Conservation (phyloP, 176 grass and related monocot genomes). For the Chloris gayana region DNA sequence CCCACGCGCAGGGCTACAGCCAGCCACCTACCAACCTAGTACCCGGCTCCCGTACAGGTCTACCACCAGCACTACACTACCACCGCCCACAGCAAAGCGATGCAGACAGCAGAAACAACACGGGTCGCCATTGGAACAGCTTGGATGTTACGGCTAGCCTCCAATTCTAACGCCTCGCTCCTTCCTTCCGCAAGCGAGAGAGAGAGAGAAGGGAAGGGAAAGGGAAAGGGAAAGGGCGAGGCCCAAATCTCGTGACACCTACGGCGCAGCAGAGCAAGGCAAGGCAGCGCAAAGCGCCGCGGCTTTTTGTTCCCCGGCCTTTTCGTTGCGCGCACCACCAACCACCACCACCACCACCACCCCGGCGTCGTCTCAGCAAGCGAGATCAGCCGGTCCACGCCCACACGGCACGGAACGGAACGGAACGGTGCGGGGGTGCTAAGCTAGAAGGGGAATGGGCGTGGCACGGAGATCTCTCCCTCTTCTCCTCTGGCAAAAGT, state of each 20-base stretch:
- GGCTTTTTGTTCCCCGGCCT: neutral
- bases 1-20: neutral
- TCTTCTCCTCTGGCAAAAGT: conserved; percentile 31
- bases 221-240: conserved; percentile 3
- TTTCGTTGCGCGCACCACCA: conserved; percentile 29
- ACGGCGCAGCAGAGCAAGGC: conserved; percentile 11
- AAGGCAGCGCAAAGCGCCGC: conserved; percentile 28
- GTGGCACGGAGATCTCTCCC: conserved; percentile 10
- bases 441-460: neutral
- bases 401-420: conserved; percentile 13
- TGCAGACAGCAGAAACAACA: conserved; percentile 3
- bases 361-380: neutral
- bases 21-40: conserved; percentile 29
- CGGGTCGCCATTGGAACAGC: conserved; percentile 44
- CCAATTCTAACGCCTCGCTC: neutral
- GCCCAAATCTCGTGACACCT: conserved; percentile 33
- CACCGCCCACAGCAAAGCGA: conserved; percentile 10
- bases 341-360: conserved; percentile 3
- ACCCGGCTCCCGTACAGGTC: neutral
- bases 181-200: neutral
- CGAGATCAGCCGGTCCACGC: neutral
- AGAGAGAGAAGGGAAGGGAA: neutral
- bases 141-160: conserved; percentile 18
- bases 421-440: neutral
- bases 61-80: neutral